Evolutionary conservation across 2,329 filamentous ascomycete species (phyloP).

Genomic region (Rutstroemia sydowiana): DNA sequence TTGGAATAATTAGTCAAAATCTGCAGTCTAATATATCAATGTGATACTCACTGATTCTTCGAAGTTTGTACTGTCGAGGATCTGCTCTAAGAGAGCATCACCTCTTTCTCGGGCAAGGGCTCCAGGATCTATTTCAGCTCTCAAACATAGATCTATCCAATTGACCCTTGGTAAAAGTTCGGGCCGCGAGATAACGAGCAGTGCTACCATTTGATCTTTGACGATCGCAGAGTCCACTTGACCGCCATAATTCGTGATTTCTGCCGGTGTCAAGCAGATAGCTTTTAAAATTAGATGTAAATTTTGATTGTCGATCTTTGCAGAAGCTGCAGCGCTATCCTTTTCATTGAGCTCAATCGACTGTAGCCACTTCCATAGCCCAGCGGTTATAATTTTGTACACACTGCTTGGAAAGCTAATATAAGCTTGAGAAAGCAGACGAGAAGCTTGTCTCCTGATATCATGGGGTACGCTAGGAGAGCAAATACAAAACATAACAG

Average conservation of each 20-base stretch:
- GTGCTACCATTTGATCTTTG: constrained; percentile 63
- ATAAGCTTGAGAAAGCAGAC: constrained; percentile 59
- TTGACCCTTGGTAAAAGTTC: constrained; percentile 69
- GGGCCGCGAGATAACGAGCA: constrained; percentile 71
- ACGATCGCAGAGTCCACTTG: constrained; percentile 43
- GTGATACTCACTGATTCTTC: constrained; percentile 44
- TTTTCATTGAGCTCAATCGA: constrained; percentile 64
- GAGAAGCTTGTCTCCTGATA: constrained; percentile 56
- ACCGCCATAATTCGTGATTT: constrained; percentile 37
- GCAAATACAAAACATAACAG: constrained; percentile 71
- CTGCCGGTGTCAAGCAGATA: constrained; percentile 54
- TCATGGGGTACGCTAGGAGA: constrained; percentile 52
- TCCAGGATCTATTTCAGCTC: constrained; percentile 76
- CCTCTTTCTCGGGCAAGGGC: constrained; percentile 60
- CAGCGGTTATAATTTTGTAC: constrained; percentile 57
- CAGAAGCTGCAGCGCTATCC: constrained; percentile 60
- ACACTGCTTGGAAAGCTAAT: constrained; percentile 48
- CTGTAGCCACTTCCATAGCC: constrained; percentile 74
- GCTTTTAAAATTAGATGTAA: constrained; percentile 55
- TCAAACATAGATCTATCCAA: constrained; percentile 87
- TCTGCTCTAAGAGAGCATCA: constrained; percentile 58
- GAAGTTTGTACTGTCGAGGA: constrained; percentile 44
- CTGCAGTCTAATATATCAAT: background rate
- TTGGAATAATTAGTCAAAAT: constrained; percentile 11
- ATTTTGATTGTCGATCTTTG: constrained; percentile 57